Percentiles rank a stretch among this genome's conserved stretches.
Conservation (phyloP, 768 basidiomycete species). For the Mycena filopes region DNA sequence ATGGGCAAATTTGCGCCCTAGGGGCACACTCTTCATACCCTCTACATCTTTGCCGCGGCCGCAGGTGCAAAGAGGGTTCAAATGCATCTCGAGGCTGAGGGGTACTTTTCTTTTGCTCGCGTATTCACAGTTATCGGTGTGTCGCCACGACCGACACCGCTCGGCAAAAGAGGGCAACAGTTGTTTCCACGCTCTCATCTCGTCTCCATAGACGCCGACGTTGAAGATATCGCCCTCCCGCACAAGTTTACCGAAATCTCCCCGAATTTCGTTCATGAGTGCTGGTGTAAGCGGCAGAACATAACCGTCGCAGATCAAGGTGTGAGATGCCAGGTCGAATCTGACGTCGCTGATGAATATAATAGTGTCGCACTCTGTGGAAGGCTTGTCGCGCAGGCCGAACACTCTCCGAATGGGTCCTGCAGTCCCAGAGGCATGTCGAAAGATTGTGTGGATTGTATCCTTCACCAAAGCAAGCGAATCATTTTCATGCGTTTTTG, state of each 20-base stretch:
- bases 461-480: conserved; percentile 46
- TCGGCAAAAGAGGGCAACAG: conserved; percentile 63
- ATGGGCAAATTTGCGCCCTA: conserved; percentile 54
- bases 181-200: conserved; percentile 59
- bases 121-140: conserved; percentile 61
- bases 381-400: conserved; percentile 36
- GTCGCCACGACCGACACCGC: conserved; percentile 64
- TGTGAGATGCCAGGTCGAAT: conserved; percentile 60
- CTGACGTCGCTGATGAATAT: conserved; percentile 59
- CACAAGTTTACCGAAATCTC: conserved; percentile 20
- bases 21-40: conserved; percentile 42
- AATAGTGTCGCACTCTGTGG: conserved; percentile 45
- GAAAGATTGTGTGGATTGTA: conserved; percentile 42
- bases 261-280: conserved; percentile 33
- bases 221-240: conserved; percentile 14
- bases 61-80: conserved; percentile 62
- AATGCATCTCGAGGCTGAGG: conserved; percentile 46
- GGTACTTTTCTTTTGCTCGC: conserved; percentile 45
- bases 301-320: conserved; percentile 62
- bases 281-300: conserved; percentile 49
- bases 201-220: conserved; percentile 42
- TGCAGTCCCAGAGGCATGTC: conserved; percentile 37
- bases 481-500: conserved; percentile 48
- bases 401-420: conserved; percentile 26
- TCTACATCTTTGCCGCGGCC: conserved; percentile 60